Percentiles rank a stretch among this genome's conserved stretches.
Conservation (phyloP, 2,329 filamentous ascomycete genomes). For the Neonectria coccinea region DNA sequence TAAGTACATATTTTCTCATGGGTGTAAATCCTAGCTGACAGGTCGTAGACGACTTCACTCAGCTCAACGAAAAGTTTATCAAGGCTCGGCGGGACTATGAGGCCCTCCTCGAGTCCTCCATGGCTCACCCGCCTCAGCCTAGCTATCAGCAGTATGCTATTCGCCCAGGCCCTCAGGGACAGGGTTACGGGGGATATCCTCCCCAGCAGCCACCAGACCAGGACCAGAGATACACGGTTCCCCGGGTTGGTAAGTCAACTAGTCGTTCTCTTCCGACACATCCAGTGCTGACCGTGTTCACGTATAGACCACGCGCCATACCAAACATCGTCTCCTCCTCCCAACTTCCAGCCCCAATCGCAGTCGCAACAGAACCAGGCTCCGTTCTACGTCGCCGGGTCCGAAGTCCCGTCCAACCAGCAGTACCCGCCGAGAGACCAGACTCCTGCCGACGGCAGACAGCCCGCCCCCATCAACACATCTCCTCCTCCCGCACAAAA, state of each 20-base stretch:
- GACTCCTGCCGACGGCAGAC: conserved; percentile 61
- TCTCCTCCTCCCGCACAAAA: conserved; percentile 63
- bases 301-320: conserved; percentile 59
- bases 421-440: conserved; percentile 66
- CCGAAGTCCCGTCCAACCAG: conserved; percentile 63
- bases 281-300: conserved; percentile 28
- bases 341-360: conserved; percentile 67
- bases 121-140: conserved; percentile 90
- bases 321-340: conserved; percentile 61
- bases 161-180: conserved; percentile 61
- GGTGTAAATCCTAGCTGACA: conserved; percentile 36
- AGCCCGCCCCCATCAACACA: conserved; percentile 64
- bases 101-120: conserved; percentile 92
- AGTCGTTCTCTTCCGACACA: background rate
- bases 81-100: conserved; percentile 98
- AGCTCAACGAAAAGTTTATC: conserved; percentile 99
- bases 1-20: conserved; percentile 50
- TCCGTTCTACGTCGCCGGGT: conserved; percentile 75
- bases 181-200: conserved; percentile 60
- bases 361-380: conserved; percentile 57
- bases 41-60: conserved; percentile 89
- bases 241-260: conserved; percentile 57
- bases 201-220: conserved; percentile 60
- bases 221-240: conserved; percentile 77
- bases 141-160: conserved; percentile 78